Conservation (phyloP, 495 filamentous ascomycete genomes). For the Penicillium roqueforti region DNA sequence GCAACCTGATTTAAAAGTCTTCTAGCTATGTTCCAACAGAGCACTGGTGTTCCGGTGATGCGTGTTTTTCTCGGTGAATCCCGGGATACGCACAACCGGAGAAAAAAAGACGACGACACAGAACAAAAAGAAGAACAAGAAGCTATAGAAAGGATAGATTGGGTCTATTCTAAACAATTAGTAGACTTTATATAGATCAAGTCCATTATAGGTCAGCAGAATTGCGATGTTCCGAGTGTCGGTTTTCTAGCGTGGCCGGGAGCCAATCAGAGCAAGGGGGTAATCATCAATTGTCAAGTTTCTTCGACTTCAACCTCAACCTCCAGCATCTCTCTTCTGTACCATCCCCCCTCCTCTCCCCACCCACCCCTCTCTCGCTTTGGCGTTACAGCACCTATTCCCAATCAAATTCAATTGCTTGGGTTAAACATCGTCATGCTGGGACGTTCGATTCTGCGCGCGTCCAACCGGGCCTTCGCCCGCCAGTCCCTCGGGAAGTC, state of each 20-base stretch:
- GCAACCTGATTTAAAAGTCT: background rate
- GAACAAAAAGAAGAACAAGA: background rate
- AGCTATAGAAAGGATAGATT: background rate
- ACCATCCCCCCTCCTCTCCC: slow-evolving; percentile 26
- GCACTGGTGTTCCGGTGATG: slow-evolving; percentile 7
- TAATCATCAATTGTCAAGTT: slow-evolving; percentile 43
- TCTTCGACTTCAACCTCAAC: slow-evolving; percentile 40
- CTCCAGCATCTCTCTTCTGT: slow-evolving; percentile 37
- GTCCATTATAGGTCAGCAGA: background rate
- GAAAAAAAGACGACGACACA: background rate
- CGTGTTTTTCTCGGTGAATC: slow-evolving; percentile 9
- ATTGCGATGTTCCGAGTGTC: slow-evolving; percentile 6
- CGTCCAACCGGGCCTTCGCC: slow-evolving; percentile 70
- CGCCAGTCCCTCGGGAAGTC: slow-evolving; percentile 48
- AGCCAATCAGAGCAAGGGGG: slow-evolving; percentile 42
- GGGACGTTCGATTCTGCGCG: slow-evolving; percentile 77
- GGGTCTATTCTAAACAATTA: background rate
- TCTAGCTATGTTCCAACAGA: background rate
- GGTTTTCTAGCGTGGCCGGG: slow-evolving; percentile 6
- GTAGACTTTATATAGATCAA: background rate
- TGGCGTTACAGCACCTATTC: slow-evolving; percentile 28
- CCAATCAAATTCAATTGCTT: slow-evolving; percentile 32
- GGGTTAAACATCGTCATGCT: slow-evolving; percentile 61
- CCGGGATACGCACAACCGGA: slow-evolving; percentile 4
- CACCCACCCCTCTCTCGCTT: slow-evolving; percentile 30